Evolutionary conservation across 2,329 filamentous ascomycete species (phyloP), one percentile per base, ranked within the genome.

Genomic region (Dichotomopilus funicola): DNA sequence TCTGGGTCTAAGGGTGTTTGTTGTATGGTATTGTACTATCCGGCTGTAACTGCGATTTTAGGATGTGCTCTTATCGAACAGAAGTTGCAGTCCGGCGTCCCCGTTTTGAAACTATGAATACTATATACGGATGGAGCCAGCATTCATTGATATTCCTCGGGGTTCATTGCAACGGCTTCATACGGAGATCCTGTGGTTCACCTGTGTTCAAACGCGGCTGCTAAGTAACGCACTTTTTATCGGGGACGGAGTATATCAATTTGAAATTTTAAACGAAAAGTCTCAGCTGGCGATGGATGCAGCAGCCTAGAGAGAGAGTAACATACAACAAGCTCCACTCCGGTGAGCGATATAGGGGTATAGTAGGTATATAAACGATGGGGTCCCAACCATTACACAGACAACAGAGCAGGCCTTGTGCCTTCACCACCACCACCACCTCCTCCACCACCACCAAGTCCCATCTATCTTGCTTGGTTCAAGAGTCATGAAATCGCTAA

Each of bases 311-410:
- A 42, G 31, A 52, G 9, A 5, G 40, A 56, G 34, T 49, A 36
- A 42, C 40, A 51, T 49, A 57, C 42, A 49, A 11, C 1, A 31
- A 47, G 47, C 55, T 19, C 42, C 34, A 33, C 34, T 44, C 27
- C 12, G 19, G 8, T 34, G 40, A 40, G 44, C 49, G 31, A 36
- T n/a, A 31, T 35, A 42, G 45, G 46, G 55, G 33, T n/a, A 31
- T 35, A 42, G 45, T 42, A 51, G 56, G 56, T 55, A 58, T 58
- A 58, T 51, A 19, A 47, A 44, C 13, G 36, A 49, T 5, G 6
- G 19, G 19, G 49, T 49, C 43, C 49, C 48, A 36, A 45, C 10
- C 40, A 46, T 41, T 52, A 53, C 36, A 54, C 43, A 27, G 19
- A 55, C 36, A 55, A 37, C 12, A 46, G 27, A 49, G 34, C 43